These are phyloP conservation scores for Populus davidiana DNA, from an alignment of 345 rosid genomes.

Conservation along the genomic window DNA sequence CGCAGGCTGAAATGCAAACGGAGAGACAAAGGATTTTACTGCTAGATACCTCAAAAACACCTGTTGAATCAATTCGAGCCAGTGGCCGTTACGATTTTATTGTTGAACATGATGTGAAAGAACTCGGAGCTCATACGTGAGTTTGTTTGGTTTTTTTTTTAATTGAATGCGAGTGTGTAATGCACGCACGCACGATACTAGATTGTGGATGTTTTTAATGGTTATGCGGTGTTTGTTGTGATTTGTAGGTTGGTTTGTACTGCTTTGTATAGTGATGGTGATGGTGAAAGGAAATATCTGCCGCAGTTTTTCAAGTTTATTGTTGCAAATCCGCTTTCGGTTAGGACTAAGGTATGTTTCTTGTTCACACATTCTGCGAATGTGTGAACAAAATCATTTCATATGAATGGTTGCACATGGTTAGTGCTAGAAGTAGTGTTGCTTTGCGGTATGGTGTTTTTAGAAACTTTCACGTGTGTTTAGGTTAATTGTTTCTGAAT, in stretches of 20 bases:
- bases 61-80: slow-evolving; percentile 80
- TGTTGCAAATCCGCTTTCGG: slow-evolving; percentile 89
- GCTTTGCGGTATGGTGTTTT: neutral
- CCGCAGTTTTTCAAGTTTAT: slow-evolving; percentile 95
- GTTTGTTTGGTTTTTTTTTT: neutral
- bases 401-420: neutral
- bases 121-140: slow-evolving; percentile 97
- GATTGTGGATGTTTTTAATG: neutral
- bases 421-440: neutral
- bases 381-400: neutral
- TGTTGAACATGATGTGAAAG: slow-evolving; percentile 96
- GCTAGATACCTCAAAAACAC: slow-evolving; percentile 77
- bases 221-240: neutral
- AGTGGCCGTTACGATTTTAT: slow-evolving; percentile 94
- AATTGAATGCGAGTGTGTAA: neutral
- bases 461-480: no score
- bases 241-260: slow-evolving; percentile 81
- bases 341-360: slow-evolving; percentile 71
- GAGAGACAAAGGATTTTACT: slow-evolving; percentile 88
- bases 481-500: neutral
- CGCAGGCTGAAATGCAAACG: slow-evolving; percentile 95
- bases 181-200: neutral
- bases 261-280: slow-evolving; percentile 79
- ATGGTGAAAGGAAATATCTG: slow-evolving; percentile 86
- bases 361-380: neutral